A percentile compares a stretch with the other conserved stretches of the same genome.
These are phyloP conservation scores for Podospora conica DNA, from an alignment of 495 filamentous ascomycete genomes.

Conservation along the genomic window DNA sequence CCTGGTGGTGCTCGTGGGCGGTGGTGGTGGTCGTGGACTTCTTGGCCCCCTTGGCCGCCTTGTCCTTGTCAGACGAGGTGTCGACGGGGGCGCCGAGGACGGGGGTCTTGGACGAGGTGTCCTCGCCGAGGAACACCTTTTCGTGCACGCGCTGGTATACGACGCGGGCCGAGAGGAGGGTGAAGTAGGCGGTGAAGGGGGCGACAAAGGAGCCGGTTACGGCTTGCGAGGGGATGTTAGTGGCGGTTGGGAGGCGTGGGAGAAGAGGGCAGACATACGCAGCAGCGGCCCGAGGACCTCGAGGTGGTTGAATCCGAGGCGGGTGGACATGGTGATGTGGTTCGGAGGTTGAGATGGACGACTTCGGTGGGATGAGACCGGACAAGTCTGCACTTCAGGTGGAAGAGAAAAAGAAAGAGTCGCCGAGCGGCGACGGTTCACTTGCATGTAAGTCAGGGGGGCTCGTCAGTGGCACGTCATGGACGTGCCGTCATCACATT, in stretches of 20 bases:
- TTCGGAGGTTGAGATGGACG: neutral
- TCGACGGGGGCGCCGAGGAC: constrained; percentile 13
- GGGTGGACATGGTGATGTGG: constrained; percentile 4
- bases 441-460: neutral
- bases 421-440: neutral
- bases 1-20: constrained; percentile 23
- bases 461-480: neutral
- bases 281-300: constrained; percentile 13
- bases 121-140: constrained; percentile 27
- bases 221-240: constrained; percentile 19
- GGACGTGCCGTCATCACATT: neutral
- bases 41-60: constrained; percentile 21
- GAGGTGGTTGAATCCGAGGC: constrained; percentile 12
- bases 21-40: neutral
- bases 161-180: constrained; percentile 37
- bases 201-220: constrained; percentile 41
- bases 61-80: constrained; percentile 12
- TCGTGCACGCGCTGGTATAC: constrained; percentile 32
- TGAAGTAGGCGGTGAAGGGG: constrained; percentile 41
- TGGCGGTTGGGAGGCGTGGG: neutral
- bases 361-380: neutral
- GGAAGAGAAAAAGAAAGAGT: neutral
- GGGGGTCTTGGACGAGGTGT: neutral
- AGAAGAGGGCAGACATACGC: constrained; percentile 1
- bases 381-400: neutral